Conservation (phyloP, 257 asterid species). For the Scutellaria galericulata region DNA sequence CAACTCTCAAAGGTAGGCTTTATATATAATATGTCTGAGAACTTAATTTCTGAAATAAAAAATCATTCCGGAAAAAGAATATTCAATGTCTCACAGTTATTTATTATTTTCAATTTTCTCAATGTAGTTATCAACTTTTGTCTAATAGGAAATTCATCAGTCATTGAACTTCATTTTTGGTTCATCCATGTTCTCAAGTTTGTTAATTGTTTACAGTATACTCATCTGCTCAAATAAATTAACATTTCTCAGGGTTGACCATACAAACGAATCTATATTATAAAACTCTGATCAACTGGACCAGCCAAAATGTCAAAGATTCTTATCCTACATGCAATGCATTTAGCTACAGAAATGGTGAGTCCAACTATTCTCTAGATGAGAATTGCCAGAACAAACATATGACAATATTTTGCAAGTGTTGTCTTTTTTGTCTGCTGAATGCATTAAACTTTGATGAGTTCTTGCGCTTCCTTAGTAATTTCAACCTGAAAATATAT, state of each 20-base stretch:
- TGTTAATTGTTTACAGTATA: constrained; percentile 4
- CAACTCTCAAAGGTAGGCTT: not conserved
- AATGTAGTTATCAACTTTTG: constrained; percentile 9
- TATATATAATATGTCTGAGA: not conserved
- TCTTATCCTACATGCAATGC: constrained; percentile 78
- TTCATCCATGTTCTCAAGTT: constrained; percentile 13
- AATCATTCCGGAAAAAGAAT: not conserved
- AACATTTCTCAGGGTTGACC: constrained; percentile 73
- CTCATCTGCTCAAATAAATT: constrained; percentile 26
- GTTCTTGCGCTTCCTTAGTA: too few relatives aligned
- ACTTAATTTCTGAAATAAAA: not conserved
- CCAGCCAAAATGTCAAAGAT: constrained; percentile 97
- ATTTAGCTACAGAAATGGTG: constrained; percentile 87
- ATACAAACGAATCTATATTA: constrained; percentile 86
- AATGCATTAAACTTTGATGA: too few relatives aligned
- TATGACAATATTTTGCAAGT: too few relatives aligned
- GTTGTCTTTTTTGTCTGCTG: too few relatives aligned
- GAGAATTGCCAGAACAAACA: not conserved
- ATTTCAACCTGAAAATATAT: too few relatives aligned
- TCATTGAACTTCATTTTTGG: not conserved
- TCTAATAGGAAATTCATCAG: not conserved
- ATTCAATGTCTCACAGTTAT: constrained; percentile 1
- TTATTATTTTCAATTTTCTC: not conserved
- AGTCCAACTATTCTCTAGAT: constrained; percentile 24
- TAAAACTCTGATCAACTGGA: constrained; percentile 85